These are phyloP conservation scores for Trichosanthes cucumerina DNA, from an alignment of 306 rosid genomes.

Conservation along the genomic window DNA sequence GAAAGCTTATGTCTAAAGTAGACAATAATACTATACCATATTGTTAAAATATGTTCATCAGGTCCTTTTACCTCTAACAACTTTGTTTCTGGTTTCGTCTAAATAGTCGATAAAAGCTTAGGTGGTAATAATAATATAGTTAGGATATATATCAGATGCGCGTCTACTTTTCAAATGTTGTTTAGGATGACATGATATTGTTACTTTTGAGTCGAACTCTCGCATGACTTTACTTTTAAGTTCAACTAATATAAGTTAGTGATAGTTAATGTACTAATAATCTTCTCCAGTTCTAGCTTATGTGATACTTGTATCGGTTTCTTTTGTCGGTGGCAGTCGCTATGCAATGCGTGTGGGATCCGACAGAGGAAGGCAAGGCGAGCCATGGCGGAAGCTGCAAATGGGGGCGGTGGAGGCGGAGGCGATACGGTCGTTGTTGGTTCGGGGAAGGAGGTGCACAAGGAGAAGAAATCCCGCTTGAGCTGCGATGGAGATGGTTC, in stretches of 20 bases:
- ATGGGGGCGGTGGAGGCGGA: slow-evolving; percentile 12
- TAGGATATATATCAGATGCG: too few species aligned
- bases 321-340: slow-evolving; percentile 37
- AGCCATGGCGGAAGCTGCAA: slow-evolving; percentile 58
- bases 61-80: too few species aligned
- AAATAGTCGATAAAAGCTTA: too few species aligned
- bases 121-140: too few species aligned
- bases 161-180: too few species aligned
- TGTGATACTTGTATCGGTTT: background rate
- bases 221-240: background rate
- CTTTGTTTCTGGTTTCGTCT: too few species aligned
- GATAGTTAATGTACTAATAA: too few species aligned
- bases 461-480: slow-evolving; percentile 38
- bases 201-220: background rate
- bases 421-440: slow-evolving; percentile 10
- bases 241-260: too few species aligned
- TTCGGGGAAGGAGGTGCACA: slow-evolving; percentile 16
- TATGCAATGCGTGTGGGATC: slow-evolving; percentile 96
- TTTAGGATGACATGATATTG: background rate
- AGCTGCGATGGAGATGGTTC: slow-evolving; percentile 7
- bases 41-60: too few species aligned
- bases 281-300: too few species aligned
- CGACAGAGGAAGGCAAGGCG: slow-evolving; percentile 76
- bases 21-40: too few species aligned
- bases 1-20: too few species aligned